Evolutionary conservation across 202 grass and related monocot genomes (phyloP).

Genomic region (Dendrocalamus latiflorus): DNA sequence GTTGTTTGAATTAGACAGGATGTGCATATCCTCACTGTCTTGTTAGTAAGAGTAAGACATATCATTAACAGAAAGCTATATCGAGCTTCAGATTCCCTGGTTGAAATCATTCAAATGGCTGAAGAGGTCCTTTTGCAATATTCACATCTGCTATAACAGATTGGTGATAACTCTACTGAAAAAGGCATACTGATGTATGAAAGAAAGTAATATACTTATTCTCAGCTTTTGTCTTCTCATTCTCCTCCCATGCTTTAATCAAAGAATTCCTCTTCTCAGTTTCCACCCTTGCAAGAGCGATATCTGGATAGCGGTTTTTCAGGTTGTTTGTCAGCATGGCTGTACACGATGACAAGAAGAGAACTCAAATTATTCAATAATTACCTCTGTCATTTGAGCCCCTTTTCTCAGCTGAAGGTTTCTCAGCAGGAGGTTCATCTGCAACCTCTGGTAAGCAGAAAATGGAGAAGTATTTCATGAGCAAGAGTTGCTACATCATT

Average conservation of each 20-base stretch:
- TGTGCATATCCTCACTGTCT: background rate
- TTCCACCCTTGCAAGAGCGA: too few species aligned
- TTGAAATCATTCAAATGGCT: slow-evolving; percentile 7
- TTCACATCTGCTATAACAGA: background rate
- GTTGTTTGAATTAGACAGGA: background rate
- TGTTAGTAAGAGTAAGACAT: background rate
- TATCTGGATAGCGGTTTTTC: too few species aligned
- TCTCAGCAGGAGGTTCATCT: slow-evolving; percentile 56
- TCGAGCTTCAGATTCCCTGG: slow-evolving; percentile 8
- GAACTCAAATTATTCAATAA: too few species aligned
- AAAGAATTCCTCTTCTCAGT: slow-evolving; percentile 81
- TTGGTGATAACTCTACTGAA: background rate
- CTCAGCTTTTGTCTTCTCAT: slow-evolving; percentile 90
- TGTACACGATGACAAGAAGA: too few species aligned
- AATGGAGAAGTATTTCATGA: background rate
- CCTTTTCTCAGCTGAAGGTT: slow-evolving; percentile 33
- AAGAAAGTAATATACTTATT: slow-evolving; percentile 58
- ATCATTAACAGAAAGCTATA: background rate
- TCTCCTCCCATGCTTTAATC: slow-evolving; percentile 97
- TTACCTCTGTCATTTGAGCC: slow-evolving; percentile 83
- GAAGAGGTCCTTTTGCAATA: background rate
- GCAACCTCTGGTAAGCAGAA: slow-evolving; percentile 52
- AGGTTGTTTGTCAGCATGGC: too few species aligned
- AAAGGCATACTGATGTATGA: background rate
- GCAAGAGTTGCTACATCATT: background rate